Base-by-base conservation (phyloP, 257 asterid species). In the Scutellaria galericulata region DNA sequence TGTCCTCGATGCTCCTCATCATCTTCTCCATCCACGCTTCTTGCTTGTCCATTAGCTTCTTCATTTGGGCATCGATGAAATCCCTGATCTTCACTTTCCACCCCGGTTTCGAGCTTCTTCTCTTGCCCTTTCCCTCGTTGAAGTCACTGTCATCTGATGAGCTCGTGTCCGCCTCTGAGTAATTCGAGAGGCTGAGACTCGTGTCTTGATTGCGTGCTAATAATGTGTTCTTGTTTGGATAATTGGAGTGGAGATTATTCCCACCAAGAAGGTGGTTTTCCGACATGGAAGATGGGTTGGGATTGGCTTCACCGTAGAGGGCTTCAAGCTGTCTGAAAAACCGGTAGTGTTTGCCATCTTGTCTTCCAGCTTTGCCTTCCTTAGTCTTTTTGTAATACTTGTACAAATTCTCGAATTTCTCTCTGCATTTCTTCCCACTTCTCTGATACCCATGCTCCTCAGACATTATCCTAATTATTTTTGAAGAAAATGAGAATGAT, bases 261-360 rank as follows among this genome's bases (percentile, higher is more conserved):
- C 75, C 60, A 14, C 74, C 75, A 4, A 67, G 2, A 0, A 20
- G 71, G 76, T 75, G 81, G 14, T 80, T 31, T 54, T 83, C 89
- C 0, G 89, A 77, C 47, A 59, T 74, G 37, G 89, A 73, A 62
- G 82, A 74, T 9, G 86, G 59, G 39, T 62, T 85, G 46, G 1
- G 5, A 22, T 68, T 82, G 3, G 85, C 42, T 22, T 88, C 92
- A 31, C 99, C 99, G 27, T 85, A 92, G 70, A 95, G 96, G 11
- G 99, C 98, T 83, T 95, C 99, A 48, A 95, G 98, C 39, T 95
- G 99, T 27, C 99, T 72, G 78, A 92, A 95, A 71, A 92, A 95
- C 72, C 99, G 82, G 80, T 95, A 95, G 59, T 90, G 97, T 53
- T 95, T 95, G 9, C 99, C 99, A 62, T 95, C 98, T 77, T 95